Evolutionary conservation across 1,139 yeast genomes (phyloP).

Genomic region (Kodamaea ohmeri): DNA sequence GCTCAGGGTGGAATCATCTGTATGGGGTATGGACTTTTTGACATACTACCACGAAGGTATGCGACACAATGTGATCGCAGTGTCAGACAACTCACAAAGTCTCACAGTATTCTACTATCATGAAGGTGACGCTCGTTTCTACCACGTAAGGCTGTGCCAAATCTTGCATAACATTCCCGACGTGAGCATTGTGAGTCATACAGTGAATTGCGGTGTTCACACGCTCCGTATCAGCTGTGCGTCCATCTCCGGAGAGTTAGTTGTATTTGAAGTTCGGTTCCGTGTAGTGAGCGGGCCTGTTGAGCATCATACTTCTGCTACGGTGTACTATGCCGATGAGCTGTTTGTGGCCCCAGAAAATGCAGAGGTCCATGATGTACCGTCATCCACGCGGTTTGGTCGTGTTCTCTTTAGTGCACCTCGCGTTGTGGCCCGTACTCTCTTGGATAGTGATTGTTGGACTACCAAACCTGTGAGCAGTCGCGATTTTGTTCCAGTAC

Average conservation of each 20-base stretch:
- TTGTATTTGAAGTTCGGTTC: constrained; percentile 37
- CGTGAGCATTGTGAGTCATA: constrained; percentile 38
- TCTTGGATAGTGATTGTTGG: constrained; percentile 57
- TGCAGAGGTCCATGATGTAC: constrained; percentile 13
- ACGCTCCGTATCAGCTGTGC: constrained; percentile 34
- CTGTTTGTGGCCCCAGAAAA: constrained; percentile 26
- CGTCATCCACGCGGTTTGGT: constrained; percentile 16
- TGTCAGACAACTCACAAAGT: constrained; percentile 58
- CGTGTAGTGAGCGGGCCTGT: constrained; percentile 30
- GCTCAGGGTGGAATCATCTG: constrained; percentile 45
- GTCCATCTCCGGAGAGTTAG: constrained; percentile 50
- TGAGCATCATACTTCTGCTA: constrained; percentile 28
- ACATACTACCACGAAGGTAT: constrained; percentile 22
- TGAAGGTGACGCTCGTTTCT: constrained; percentile 26
- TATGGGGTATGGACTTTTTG: constrained; percentile 62
- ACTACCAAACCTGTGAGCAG: constrained; percentile 42
- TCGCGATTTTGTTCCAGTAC: constrained; percentile 47
- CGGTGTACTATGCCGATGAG: constrained; percentile 30
- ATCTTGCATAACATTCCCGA: constrained; percentile 61
- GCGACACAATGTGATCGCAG: constrained; percentile 39
- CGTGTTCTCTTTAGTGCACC: constrained; percentile 28
- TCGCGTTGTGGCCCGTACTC: constrained; percentile 25
- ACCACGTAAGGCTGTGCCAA: constrained; percentile 38
- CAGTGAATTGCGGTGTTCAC: constrained; percentile 19
- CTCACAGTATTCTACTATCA: constrained; percentile 42